phyloP scores from a whole-genome alignment of 345 rosid species.

The Nephelium lappaceum region DNA sequence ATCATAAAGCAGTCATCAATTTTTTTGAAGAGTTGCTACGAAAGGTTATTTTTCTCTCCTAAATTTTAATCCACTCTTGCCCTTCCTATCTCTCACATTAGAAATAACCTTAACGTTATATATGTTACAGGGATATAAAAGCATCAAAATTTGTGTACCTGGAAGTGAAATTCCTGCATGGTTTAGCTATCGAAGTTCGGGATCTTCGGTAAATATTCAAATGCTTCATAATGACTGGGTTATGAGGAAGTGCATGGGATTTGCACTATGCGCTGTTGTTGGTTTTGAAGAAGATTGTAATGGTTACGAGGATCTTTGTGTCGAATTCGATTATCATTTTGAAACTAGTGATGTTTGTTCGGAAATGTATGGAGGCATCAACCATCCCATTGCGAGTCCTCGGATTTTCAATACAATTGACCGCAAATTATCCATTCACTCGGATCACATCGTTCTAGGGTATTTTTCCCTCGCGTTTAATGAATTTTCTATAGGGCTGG shows the following conservation, averaged over 20 bases:
- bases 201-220: not conserved
- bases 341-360: not conserved
- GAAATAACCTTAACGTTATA: too few species aligned
- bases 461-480: too few species aligned
- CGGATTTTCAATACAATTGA: not conserved
- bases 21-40: not conserved
- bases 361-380: not conserved
- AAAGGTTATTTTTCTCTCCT: too few species aligned
- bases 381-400: too few species aligned
- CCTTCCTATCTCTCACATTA: not conserved
- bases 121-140: not conserved
- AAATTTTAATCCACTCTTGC: not conserved
- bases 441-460: not conserved
- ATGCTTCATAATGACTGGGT: not conserved
- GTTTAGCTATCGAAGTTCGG: not conserved
- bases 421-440: not conserved
- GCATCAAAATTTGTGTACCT: not conserved
- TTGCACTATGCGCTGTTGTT: not conserved
- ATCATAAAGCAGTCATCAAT: not conserved
- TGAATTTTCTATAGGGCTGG: too few species aligned
- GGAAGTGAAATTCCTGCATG: conserved; percentile 6
- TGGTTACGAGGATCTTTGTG: not conserved
- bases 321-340: not conserved
- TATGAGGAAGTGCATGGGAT: not conserved
- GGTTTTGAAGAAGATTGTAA: not conserved